Base-by-base conservation (phyloP, 768 basidiomycete genomes). In the Hemileccinum impolitum region DNA sequence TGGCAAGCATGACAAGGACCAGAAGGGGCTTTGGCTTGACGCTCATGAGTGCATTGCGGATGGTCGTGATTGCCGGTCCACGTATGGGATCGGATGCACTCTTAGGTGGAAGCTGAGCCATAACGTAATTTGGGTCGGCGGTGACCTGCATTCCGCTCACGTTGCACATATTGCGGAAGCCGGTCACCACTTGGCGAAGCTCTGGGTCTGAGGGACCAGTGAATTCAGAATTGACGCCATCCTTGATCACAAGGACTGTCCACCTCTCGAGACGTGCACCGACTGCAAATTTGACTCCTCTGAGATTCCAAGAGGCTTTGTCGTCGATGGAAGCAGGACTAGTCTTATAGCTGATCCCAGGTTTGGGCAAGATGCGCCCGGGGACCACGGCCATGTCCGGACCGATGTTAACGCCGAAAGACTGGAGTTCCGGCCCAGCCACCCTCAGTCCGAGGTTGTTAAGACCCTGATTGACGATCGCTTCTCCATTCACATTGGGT, bases 171-270 rank as follows among this genome's bases (percentile, higher is more conserved):
- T 64, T 52, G 30, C 70, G 65, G 56, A 91, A 90, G 0, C 78
- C 84, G 1, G 60, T 54, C 11, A 88, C 64, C 2, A 71, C 68
- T 4, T 51, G 38, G 32, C 48, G 50, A 31, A 91, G 68, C n/a
- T 74, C 73, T 2, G 78, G 78, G 56, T 91, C 90, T 6, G 67
- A 48, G 3, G 72, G 51, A 10, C 73, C 76, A 1, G 37, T 30
- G 54, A 90, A 90, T 58, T 90, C 87, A 78, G 61, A n/a, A n/a
- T n/a, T n/a, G 13, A 28, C 21, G 43, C 75, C 72, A 54, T 90
- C 88, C 48, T 73, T 69, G 54, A 92, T 80, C 37, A 89, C 68
- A 13, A 92, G 68, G 11, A 90, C 83, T 1, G 75, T 78, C 86
- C 87, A 90, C 19, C 77, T 78, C 19, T 71, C 70, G 42, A 92